Evolutionary conservation across 768 basidiomycete genomes (phyloP).

Genomic region (Tephrocybe sp.): DNA sequence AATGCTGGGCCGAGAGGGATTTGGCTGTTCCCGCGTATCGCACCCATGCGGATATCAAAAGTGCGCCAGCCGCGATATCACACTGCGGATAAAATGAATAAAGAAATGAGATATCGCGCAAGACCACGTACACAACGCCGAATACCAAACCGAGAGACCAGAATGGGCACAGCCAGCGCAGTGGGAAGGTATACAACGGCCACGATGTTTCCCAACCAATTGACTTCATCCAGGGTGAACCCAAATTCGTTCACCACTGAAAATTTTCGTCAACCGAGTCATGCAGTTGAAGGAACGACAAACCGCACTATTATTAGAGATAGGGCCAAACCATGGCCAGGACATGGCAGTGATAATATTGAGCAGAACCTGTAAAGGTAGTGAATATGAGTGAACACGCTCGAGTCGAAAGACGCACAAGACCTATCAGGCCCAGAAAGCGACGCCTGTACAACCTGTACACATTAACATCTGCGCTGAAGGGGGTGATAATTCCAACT

Average conservation of each 20-base stretch:
- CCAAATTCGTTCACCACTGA: constrained; percentile 62
- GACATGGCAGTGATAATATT: constrained; percentile 65
- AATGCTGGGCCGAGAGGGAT: constrained; percentile 47
- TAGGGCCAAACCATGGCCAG: constrained; percentile 86
- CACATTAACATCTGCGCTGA: constrained; percentile 3
- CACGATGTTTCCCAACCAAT: constrained; percentile 78
- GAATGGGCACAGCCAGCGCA: constrained; percentile 56
- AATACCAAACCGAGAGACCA: constrained; percentile 61
- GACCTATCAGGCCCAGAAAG: constrained; percentile 61
- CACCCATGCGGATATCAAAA: constrained; percentile 72
- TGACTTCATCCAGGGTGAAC: constrained; percentile 71
- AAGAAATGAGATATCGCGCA: neutral
- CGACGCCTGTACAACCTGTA: constrained; percentile 73
- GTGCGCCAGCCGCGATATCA: constrained; percentile 50
- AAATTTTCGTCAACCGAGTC: neutral
- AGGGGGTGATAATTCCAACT: neutral
- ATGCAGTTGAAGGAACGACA: neutral
- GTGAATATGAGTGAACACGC: neutral
- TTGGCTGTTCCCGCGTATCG: constrained; percentile 68
- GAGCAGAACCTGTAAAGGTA: constrained; percentile 50
- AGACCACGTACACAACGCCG: constrained; percentile 53
- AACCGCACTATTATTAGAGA: constrained; percentile 61
- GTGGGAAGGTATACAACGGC: constrained; percentile 62
- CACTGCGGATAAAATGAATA: constrained; percentile 40
- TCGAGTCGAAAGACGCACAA: constrained; percentile 42